A percentile compares a stretch with the other conserved stretches of the same genome.
phyloP scores from a whole-genome alignment of 1,284 basidiomycete genomes.

The Leucoagaricus sp. region DNA sequence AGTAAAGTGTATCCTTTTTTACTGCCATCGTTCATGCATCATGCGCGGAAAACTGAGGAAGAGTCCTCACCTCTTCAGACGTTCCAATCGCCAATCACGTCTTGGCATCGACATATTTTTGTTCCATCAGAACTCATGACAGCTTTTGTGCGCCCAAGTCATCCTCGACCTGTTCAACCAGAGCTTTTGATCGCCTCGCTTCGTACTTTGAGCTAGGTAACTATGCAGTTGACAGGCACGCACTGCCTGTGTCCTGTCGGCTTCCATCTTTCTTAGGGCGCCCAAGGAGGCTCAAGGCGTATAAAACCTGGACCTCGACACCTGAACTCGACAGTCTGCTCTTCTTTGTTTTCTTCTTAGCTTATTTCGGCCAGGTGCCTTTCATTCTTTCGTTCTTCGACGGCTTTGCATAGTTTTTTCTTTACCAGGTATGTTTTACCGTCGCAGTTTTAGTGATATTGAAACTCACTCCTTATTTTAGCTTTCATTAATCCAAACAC shows the following conservation, averaged over 20 bases:
- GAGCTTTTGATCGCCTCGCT: not conserved
- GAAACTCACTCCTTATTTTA: not conserved
- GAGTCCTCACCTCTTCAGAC: no score
- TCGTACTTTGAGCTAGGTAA: not conserved
- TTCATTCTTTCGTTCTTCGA: conserved; percentile 8
- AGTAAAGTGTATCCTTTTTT: no score
- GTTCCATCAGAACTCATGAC: conserved; percentile 1
- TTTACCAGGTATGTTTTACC: conserved; percentile 11
- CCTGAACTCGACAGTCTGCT: not conserved
- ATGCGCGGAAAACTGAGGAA: no score
- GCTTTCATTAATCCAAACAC: conserved; percentile 7
- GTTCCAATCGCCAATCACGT: not conserved
- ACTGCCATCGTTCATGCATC: not conserved
- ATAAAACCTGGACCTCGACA: not conserved
- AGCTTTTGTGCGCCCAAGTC: conserved; percentile 7
- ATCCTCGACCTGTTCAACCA: not conserved
- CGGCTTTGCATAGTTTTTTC: conserved; percentile 8
- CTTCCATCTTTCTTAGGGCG: not conserved
- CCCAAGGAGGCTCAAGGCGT: not conserved
- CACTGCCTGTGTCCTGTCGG: not conserved
- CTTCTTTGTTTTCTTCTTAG: not conserved
- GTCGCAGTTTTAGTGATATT: not conserved
- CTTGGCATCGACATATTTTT: conserved; percentile 11
- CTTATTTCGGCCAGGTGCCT: conserved; percentile 11
- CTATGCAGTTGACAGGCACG: conserved; percentile 1